Percentiles rank a stretch among this genome's conserved stretches.
Evolutionary conservation across 805 yeast genomes (phyloP).

Genomic region (Pichia cabralensis): DNA sequence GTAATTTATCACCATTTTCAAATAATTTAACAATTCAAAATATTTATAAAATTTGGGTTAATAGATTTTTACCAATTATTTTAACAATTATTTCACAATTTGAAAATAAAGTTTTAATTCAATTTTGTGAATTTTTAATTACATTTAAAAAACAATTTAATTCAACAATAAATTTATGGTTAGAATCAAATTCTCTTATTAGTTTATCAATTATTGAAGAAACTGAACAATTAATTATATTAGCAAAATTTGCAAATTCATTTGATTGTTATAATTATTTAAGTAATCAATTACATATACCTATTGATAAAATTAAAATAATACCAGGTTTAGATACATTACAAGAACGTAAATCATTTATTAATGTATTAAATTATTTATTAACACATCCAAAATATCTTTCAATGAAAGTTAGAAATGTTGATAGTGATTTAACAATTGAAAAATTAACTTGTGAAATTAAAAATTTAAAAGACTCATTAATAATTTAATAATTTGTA

Average conservation of each 20-base stretch:
- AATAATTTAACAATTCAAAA: constrained; percentile 16
- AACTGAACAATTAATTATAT: constrained; percentile 55
- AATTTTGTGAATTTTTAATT: constrained; percentile 50
- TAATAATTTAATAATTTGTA: constrained; percentile 17
- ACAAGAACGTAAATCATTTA: constrained; percentile 49
- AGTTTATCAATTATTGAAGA: constrained; percentile 45
- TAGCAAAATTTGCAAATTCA: constrained; percentile 47
- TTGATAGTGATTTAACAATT: constrained; percentile 45
- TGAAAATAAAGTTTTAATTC: constrained; percentile 55
- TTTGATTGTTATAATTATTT: constrained; percentile 45
- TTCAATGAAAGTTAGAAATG: constrained; percentile 55
- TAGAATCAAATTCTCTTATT: constrained; percentile 36
- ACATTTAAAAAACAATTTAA: constrained; percentile 59
- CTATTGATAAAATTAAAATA: constrained; percentile 15
- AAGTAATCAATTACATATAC: constrained; percentile 11
- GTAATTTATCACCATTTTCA: constrained; percentile 43
- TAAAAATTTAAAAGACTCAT: constrained; percentile 38
- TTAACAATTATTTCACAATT: constrained; percentile 50
- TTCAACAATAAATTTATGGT: constrained; percentile 59
- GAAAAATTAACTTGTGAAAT: constrained; percentile 40
- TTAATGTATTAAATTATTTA: constrained; percentile 55
- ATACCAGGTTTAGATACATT: constrained; percentile 55
- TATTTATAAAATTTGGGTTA: constrained; percentile 75
- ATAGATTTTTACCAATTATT: constrained; percentile 65
- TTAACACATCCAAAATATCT: constrained; percentile 82